Evolutionary conservation across 2,329 filamentous ascomycete species (phyloP).

Genomic region (Phialemoniopsis sp.): DNA sequence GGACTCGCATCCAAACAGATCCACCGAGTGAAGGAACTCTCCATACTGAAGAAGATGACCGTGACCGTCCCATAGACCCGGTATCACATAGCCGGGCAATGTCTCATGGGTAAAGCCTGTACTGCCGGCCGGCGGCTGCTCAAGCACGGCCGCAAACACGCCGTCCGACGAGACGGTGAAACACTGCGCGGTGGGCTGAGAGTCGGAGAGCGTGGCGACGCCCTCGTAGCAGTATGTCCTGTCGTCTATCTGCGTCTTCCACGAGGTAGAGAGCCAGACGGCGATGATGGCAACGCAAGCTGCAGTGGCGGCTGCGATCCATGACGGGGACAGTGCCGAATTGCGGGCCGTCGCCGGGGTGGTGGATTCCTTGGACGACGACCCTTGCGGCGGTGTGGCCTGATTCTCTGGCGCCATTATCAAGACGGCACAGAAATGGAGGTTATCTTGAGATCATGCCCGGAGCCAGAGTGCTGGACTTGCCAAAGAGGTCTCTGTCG

Average conservation of each 20-base stretch:
- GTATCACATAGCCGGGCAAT: constrained; percentile 51
- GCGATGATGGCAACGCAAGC: no score
- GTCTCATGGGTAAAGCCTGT: constrained; percentile 20
- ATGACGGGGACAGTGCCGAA: no score
- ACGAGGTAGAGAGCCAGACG: no score
- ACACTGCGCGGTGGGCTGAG: constrained; percentile 40
- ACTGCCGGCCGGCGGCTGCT: constrained; percentile 17
- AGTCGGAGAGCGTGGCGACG: constrained; percentile 33
- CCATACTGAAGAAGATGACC: constrained; percentile 63
- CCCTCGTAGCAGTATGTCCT: constrained; percentile 37
- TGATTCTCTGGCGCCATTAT: no score
- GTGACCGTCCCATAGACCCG: constrained; percentile 68
- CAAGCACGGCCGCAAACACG: constrained; percentile 43
- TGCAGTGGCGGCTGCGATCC: no score
- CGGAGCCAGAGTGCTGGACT: no score
- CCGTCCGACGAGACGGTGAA: constrained; percentile 48
- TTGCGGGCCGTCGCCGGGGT: no score
- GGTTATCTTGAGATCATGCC: no score
- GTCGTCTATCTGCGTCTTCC: not conserved
- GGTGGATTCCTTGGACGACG: no score
- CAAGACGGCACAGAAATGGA: no score
- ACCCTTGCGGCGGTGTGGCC: no score
- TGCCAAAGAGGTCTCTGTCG: no score
- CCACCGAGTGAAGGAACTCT: constrained; percentile 62
- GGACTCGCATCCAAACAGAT: constrained; percentile 56